Base-by-base conservation (phyloP, 2,329 filamentous ascomycete species). In the Aspergillus glaucus region DNA sequence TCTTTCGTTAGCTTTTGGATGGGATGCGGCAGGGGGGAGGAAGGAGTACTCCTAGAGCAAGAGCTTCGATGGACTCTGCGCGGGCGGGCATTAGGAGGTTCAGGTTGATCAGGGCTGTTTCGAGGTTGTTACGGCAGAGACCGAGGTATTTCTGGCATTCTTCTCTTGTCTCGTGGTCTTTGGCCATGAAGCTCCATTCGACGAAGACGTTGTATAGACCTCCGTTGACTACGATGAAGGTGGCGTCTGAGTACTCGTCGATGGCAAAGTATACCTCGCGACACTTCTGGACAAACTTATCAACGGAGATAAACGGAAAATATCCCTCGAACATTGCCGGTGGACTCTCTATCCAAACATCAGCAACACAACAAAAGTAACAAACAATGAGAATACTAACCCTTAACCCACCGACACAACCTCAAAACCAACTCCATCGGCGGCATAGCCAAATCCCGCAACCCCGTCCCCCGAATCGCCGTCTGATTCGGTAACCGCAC, bases 11-110 rank as follows among this genome's bases (percentile, higher is more conserved):
- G 45, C 45, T 43, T 36, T 15, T 21, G 10, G 24, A 5, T 6
- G 9, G 7, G 24, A 17, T 48, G 4, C 15, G 19, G 8, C 4
- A n/a, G 41, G 10, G 21, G 32, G n/a, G 17, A 12, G 12, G 36
- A 43, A 3, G 21, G 65, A 75, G 57, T 63, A 82, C 81, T 0
- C 77, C 81, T 6, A 84, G 65, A n/a, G 79, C 58, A 3, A 86
- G 68, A 8, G 81, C 79, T 53, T 82, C 75, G 19, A 84, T 74
- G 40, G 77, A 83, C 67, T 78, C 74, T 34, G 74, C 63, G 26
- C 70, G 79, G 21, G 79, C 72, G 1, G 80, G 77, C 57, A 83
- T 67, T 54, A 84, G 73, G 21, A 85, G 66, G 10, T 77, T 77
- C 48, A 84, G 67, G 55, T 77, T 68, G 17, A 68, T 66, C 32